Evolutionary conservation across 345 rosid genomes (phyloP).

Genomic region (Viola odorata): DNA sequence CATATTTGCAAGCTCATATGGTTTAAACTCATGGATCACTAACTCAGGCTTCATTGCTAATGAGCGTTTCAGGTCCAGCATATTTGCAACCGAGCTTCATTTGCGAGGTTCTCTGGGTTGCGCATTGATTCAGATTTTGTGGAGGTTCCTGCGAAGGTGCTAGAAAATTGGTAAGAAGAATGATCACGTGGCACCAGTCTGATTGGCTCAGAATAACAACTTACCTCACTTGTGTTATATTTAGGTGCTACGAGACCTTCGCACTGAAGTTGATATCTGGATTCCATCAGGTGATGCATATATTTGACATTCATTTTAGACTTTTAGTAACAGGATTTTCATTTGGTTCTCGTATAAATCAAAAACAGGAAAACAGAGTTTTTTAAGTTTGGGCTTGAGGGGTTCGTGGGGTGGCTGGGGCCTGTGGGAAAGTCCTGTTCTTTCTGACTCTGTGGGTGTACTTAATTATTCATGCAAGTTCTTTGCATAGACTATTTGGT

Average conservation of each 20-base stretch:
- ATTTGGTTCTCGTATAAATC: neutral
- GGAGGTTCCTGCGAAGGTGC: conserved; percentile 77
- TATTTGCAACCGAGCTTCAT: conserved; percentile 83
- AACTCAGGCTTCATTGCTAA: conserved; percentile 8
- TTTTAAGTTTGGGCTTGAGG: no score
- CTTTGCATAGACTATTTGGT: neutral
- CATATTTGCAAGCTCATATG: neutral
- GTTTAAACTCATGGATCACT: conserved; percentile 4
- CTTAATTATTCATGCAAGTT: neutral
- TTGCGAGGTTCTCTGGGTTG: conserved; percentile 81
- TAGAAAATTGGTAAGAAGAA: conserved; percentile 68
- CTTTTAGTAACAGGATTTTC: neutral
- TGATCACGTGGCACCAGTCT: conserved; percentile 6
- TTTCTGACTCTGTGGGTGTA: no score
- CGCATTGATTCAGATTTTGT: conserved; percentile 85
- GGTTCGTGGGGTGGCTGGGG: no score
- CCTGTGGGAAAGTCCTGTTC: no score
- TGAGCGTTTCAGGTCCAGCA: conserved; percentile 65
- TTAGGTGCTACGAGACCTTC: conserved; percentile 89
- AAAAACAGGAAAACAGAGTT: neutral
- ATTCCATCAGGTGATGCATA: conserved; percentile 70
- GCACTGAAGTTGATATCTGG: conserved; percentile 89
- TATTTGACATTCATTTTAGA: conserved; percentile 2
- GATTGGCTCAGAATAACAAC: neutral
- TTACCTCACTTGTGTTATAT: conserved; percentile 20